Percentiles rank a stretch among this genome's conserved stretches.
Conservation (phyloP, 163 green algal species). For the Chlorella variabilis region DNA sequence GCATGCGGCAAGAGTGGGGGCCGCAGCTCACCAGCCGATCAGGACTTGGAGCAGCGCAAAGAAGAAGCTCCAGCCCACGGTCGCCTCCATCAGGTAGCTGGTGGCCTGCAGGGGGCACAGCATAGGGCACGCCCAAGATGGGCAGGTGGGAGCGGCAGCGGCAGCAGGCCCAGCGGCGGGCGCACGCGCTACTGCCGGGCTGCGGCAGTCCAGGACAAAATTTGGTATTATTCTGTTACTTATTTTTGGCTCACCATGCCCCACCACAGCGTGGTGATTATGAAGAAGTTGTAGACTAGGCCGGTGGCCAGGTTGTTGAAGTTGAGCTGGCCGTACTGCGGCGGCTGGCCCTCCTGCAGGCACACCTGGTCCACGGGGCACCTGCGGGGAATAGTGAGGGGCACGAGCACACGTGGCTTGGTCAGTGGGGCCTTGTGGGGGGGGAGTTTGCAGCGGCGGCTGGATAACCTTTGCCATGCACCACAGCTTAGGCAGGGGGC, state of each 20-base stretch:
- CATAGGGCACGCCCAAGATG: background rate
- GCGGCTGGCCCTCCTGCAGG: background rate
- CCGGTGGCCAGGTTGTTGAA: background rate
- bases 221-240: no score
- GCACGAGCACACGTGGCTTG: no score
- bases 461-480: no score
- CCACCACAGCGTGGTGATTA: constrained; percentile 6
- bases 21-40: background rate
- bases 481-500: no score
- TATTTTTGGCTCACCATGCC: constrained; percentile 5
- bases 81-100: constrained; percentile 7
- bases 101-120: background rate
- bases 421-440: no score
- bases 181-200: no score
- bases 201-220: no score
- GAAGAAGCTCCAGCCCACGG: background rate
- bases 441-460: no score
- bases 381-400: background rate
- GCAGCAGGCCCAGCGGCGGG: no score
- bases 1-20: background rate
- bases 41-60: constrained; percentile 4
- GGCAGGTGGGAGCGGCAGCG: no score
- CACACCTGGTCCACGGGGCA: background rate
- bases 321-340: constrained; percentile 4
- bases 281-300: background rate